A percentile compares a stretch with the other conserved stretches of the same genome.
Conservation (phyloP, 108 stramenopile genomes). For the Cylindrotheca closterium region DNA sequence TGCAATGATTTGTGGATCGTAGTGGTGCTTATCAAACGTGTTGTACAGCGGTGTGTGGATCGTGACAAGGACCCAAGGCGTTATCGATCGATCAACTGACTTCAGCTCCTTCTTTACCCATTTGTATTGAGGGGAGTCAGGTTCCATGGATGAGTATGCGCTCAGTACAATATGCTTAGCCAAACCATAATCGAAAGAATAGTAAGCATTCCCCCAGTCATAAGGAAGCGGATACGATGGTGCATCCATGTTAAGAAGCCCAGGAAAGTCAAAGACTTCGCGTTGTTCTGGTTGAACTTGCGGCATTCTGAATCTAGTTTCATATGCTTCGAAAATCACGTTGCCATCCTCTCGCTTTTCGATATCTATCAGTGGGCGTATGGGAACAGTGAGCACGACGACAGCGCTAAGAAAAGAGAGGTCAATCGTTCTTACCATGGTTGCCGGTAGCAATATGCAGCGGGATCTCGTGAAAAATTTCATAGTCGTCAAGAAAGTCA, state of each 20-base stretch:
- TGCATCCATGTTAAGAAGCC: constrained; percentile 33
- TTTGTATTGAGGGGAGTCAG: constrained; percentile 53
- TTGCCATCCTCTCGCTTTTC: constrained; percentile 35
- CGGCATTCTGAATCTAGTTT: constrained; percentile 73
- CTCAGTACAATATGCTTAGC: constrained; percentile 71
- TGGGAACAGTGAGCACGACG: background rate
- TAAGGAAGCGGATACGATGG: constrained; percentile 61
- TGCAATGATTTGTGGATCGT: constrained; percentile 51
- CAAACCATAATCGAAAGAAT: constrained; percentile 59
- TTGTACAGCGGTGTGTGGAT: constrained; percentile 80
- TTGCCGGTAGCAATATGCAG: constrained; percentile 63
- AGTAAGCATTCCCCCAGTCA: constrained; percentile 80
- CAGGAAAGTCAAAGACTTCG: constrained; percentile 28
- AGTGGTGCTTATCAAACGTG: constrained; percentile 56
- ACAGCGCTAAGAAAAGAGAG: background rate
- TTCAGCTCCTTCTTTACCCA: constrained; percentile 67
- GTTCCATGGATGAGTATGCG: constrained; percentile 58
- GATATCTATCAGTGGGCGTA: constrained; percentile 38
- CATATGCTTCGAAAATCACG: constrained; percentile 65
- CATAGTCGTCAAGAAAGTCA: constrained; percentile 60
- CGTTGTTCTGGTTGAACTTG: constrained; percentile 47
- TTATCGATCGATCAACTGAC: constrained; percentile 58
- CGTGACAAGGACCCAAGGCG: constrained; percentile 78
- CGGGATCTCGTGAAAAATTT: constrained; percentile 45
- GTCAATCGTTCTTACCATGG: constrained; percentile 35